A percentile compares a stretch with the other conserved stretches of the same genome.
phyloP scores from a whole-genome alignment of 73 alveolate species.

The Breviolum minutum region DNA sequence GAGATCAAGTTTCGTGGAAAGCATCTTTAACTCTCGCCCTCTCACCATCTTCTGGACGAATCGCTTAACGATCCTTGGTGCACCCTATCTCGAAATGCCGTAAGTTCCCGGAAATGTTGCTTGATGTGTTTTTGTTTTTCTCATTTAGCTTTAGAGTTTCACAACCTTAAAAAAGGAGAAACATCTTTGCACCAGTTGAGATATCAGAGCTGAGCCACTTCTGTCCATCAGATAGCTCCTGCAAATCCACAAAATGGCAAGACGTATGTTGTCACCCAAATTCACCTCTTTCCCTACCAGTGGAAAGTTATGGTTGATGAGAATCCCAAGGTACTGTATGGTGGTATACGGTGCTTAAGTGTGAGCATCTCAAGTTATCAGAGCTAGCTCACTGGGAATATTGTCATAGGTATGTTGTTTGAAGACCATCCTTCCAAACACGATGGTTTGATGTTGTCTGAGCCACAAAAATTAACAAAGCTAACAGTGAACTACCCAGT shows the following conservation, averaged over 20 bases:
- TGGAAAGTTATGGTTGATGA: not conserved
- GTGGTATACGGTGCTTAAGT: no score
- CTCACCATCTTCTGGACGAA: slow-evolving; percentile 91
- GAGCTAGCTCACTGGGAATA: no score
- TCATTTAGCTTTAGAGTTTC: not conserved
- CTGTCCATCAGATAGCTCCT: slow-evolving; percentile 58
- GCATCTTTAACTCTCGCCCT: slow-evolving; percentile 85
- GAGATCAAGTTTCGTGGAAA: slow-evolving; percentile 40
- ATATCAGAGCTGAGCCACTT: not conserved
- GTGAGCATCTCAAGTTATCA: no score
- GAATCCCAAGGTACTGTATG: no score
- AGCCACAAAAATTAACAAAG: not conserved
- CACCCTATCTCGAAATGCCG: not conserved
- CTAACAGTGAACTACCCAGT: not conserved
- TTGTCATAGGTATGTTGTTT: not conserved
- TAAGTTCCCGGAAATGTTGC: not conserved
- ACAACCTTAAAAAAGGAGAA: not conserved
- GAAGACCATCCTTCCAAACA: no score
- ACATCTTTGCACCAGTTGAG: not conserved
- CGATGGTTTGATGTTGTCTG: no score
- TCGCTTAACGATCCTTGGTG: slow-evolving; percentile 63
- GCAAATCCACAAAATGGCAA: not conserved
- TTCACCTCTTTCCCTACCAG: not conserved
- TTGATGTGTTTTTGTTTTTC: not conserved
- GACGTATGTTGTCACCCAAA: not conserved